Base-by-base conservation (phyloP, 352 stramenopile species). In the Pythium dissotocum region DNA sequence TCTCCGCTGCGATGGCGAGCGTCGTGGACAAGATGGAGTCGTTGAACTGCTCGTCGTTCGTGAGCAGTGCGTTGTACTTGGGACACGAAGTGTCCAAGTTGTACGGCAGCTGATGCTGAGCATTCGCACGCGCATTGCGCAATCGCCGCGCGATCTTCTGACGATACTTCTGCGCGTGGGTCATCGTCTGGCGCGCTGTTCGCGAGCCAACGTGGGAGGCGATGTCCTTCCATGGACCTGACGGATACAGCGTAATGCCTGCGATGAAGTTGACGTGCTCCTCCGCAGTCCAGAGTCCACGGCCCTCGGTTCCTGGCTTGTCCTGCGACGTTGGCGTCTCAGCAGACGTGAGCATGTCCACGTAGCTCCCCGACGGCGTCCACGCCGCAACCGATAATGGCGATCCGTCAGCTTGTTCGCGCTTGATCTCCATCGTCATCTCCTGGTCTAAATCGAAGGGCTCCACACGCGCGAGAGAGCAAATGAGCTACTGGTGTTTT, bases 151-250 rank as follows among this genome's bases (percentile, higher is more conserved):
- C 80, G 71, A 94, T 89, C 74, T 94, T 94, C 72, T 94, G 83
- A 7, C 84, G 84, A 71, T 94, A 94, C 70, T 94, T 94, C 44
- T 94, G 83, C 65, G 86, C 86, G 72, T 94, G 86, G 12, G 82
- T 92, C 84, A 90, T 91, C 54, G 82, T 90, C 71, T 94, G 85
- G 12, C 83, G 81, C 44, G 83, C 83, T 63, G 83, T 92, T 59
- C 83, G 80, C 56, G 82, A 84, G 44, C 82, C 80, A 14, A 94
- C 84, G 70, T 90, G 82, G 49, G 70, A 70, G 5, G 85, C 83
- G 61, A 94, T 94, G 63, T 89, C 80, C 67, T 92, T 94, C 85
- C 85, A 94, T 0, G 83, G 83, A 0, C 84, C 82, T 0, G 82
- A 88, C 33, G 81, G 81, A 65, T 88, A 92, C n/a, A 91, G 64